phyloP scores from a whole-genome alignment of 306 rosid species.

The Urtica urens region DNA sequence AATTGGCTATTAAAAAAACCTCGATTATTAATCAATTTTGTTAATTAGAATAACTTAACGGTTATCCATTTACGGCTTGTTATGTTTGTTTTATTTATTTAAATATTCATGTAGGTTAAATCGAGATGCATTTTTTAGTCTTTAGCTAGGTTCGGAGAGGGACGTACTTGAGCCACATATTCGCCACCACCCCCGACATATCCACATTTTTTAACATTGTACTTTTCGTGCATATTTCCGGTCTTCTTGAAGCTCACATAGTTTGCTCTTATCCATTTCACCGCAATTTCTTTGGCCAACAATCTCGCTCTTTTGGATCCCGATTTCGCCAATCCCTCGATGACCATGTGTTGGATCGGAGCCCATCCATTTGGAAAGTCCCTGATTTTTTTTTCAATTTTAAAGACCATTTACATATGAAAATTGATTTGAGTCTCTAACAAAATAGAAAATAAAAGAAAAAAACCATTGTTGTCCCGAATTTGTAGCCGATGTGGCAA shows the following conservation, averaged over 20 bases:
- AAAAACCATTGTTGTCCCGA: conserved; percentile 68
- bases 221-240: conserved; percentile 74
- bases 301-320: conserved; percentile 56
- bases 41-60: too few relatives aligned
- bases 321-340: conserved; percentile 71
- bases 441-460: neutral
- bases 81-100: too few relatives aligned
- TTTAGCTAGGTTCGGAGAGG: too few relatives aligned
- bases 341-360: conserved; percentile 82
- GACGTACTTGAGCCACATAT: conserved; percentile 58
- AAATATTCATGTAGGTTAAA: too few relatives aligned
- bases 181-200: conserved; percentile 81
- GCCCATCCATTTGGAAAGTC: conserved; percentile 98
- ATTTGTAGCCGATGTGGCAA: conserved; percentile 63
- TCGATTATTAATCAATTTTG: too few relatives aligned
- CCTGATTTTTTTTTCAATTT: conserved; percentile 27
- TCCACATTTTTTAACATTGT: conserved; percentile 62
- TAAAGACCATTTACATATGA: neutral
- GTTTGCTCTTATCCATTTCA: conserved; percentile 72
- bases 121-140: too few relatives aligned
- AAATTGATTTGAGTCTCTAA: neutral
- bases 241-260: conserved; percentile 57
- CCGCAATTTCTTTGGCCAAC: conserved; percentile 62
- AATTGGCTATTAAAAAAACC: too few relatives aligned
- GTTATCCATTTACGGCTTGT: too few relatives aligned